These are phyloP conservation scores for Lachnellula hyalina DNA, from an alignment of 2,329 filamentous ascomycete species.

Conservation along the genomic window DNA sequence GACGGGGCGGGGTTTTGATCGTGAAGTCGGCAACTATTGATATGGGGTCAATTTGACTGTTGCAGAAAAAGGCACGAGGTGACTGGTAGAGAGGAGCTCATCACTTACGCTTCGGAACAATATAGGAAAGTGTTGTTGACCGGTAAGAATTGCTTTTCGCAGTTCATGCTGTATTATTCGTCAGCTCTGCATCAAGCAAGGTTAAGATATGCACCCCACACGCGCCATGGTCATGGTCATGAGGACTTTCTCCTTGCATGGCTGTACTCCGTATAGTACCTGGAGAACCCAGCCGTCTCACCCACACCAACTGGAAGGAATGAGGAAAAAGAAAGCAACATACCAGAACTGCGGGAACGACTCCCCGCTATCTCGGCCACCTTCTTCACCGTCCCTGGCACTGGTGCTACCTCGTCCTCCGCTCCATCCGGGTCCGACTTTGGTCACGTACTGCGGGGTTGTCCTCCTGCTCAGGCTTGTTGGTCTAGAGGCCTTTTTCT, in stretches of 20 bases:
- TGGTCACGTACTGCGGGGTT: conserved; percentile 20
- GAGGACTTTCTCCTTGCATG: not conserved
- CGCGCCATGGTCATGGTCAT: conserved; percentile 5
- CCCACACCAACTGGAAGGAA: not conserved
- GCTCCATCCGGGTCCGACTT: conserved; percentile 4
- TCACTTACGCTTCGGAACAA: conserved; percentile 57
- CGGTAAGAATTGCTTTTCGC: conserved; percentile 61
- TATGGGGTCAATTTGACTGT: conserved; percentile 13
- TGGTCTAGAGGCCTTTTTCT: conserved; percentile 21
- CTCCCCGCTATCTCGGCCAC: conserved; percentile 46
- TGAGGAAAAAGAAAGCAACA: conserved; percentile 28
- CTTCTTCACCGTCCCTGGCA: conserved; percentile 18
- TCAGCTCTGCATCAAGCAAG: conserved; percentile 15
- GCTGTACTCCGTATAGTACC: not conserved
- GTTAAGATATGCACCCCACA: conserved; percentile 22
- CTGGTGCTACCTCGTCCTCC: conserved; percentile 4
- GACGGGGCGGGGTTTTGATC: conserved; percentile 21
- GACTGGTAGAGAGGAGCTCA: not conserved
- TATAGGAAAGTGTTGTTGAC: conserved; percentile 53
- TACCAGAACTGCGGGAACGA: conserved; percentile 64
- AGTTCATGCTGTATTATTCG: conserved; percentile 50
- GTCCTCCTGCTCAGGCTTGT: conserved; percentile 15
- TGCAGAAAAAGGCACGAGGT: conserved; percentile 15
- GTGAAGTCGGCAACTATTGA: conserved; percentile 24
- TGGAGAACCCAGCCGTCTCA: conserved; percentile 7